Conservation (phyloP, 768 basidiomycete species). For the Mrakia hoshinonis region DNA sequence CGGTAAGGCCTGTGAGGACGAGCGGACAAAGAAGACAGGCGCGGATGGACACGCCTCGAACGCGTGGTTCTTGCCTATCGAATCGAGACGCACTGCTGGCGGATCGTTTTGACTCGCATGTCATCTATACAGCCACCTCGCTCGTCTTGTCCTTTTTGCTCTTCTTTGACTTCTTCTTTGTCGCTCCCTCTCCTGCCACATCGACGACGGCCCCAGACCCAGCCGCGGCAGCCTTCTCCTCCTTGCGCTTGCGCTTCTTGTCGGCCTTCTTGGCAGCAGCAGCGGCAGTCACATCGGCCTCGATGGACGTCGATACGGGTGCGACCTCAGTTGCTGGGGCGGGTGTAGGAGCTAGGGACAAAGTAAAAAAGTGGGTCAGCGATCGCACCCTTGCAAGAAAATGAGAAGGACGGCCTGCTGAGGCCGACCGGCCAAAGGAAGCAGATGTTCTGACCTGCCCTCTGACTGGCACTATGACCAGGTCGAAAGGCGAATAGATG, state of each 20-base stretch:
- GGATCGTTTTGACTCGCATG: no score
- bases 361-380: no score
- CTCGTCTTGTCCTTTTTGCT: conserved; percentile 11
- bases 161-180: not conserved
- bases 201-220: not conserved
- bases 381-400: no score
- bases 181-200: not conserved
- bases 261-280: conserved; percentile 5
- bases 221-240: conserved; percentile 7
- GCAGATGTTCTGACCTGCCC: not conserved
- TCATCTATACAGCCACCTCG: no score
- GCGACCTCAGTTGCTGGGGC: not conserved
- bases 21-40: no score
- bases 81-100: no score
- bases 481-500: not conserved
- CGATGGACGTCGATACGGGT: not conserved
- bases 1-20: no score
- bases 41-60: no score
- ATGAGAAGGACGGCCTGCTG: no score
- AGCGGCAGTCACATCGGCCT: no score
- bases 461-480: not conserved
- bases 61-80: no score
- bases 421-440: not conserved
- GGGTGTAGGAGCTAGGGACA: not conserved
- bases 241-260: conserved; percentile 22